Evolutionary conservation across 805 yeast genomes (phyloP), one percentile per base, ranked within the genome.

Genomic region (Kockiozyma suomiensis): DNA sequence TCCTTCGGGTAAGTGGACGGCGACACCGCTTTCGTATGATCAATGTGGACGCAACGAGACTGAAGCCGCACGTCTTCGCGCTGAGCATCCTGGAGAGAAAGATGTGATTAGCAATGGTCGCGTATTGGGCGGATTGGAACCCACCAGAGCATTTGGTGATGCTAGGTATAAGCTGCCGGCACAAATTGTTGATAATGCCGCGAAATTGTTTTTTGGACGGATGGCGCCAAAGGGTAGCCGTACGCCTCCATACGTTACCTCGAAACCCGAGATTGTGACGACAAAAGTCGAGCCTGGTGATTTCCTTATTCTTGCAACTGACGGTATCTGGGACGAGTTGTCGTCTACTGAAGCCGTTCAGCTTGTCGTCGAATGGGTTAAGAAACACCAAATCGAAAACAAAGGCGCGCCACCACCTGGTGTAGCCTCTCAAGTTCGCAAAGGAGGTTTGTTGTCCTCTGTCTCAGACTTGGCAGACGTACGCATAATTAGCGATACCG

Each of bases 241-340:
- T 66, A 87, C 97, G 1, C 99, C 99, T 2, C 99, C 99, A 0
- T 94, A 94, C 73, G 97, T 94, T 38, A 94, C 99, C 0, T 98
- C 99, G 0, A 92, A 87, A 72, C 99, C 99, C 0, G 68, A 58
- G 37, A 96, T 88, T 30, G 80, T 92, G 26, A 87, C 97, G 1
- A 85, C 96, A 1, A 87, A 92, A 12, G 84, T 85, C 69, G 81
- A 92, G 51, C 80, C 81, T 52, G 85, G 88, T 66, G 94, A 90
- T 70, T 94, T 94, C 69, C 76, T 94, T 72, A 96, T 94, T 33
- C 78, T 94, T 82, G 99, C 93, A 0, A 85, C 96, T 21, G 99
- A 94, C 75, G 99, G 99, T 0, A 78, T 94, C 53, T 94, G 86
- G 74, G 99, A 94, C 73, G 82, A 93, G 83, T 79, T 94, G 58